phyloP scores from a whole-genome alignment of 1,139 yeast species.

The Hanseniaspora sp. region DNA sequence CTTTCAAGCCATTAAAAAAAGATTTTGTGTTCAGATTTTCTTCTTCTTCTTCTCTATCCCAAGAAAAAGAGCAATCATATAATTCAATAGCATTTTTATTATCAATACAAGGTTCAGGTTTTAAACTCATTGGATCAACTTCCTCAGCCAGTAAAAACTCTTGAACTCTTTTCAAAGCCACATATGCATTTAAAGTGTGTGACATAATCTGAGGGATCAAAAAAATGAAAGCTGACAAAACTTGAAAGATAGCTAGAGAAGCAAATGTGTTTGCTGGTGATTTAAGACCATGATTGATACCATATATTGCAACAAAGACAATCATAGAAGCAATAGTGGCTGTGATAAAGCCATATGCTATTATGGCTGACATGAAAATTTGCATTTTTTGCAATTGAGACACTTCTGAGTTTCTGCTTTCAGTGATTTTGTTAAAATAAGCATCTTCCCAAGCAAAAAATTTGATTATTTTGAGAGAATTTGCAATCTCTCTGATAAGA shows the following conservation, averaged over 20 bases:
- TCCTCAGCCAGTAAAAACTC: conserved; percentile 36
- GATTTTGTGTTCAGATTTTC: conserved; percentile 6
- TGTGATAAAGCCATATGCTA: conserved; percentile 43
- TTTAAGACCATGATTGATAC: conserved; percentile 31
- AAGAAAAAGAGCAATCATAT: conserved; percentile 44
- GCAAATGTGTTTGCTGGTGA: conserved; percentile 49
- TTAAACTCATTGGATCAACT: conserved; percentile 23
- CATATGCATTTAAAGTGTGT: conserved; percentile 44
- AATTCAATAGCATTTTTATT: conserved; percentile 36
- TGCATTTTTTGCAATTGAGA: conserved; percentile 38
- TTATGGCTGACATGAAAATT: conserved; percentile 39
- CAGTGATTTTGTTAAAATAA: conserved; percentile 37
- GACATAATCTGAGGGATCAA: conserved; percentile 44
- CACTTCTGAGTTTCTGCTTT: conserved; percentile 42
- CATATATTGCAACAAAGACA: conserved; percentile 52
- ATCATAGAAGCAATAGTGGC: conserved; percentile 55
- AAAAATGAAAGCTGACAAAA: conserved; percentile 53
- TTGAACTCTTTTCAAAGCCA: conserved; percentile 46
- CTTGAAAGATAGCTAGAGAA: conserved; percentile 56
- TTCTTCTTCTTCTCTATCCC: conserved; percentile 32
- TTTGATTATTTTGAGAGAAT: conserved; percentile 57
- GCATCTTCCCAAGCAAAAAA: conserved; percentile 67
- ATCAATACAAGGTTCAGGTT: conserved; percentile 23
- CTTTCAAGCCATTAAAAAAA: conserved; percentile 21
- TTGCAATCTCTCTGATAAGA: conserved; percentile 52